A percentile compares a stretch with the other conserved stretches of the same genome.
Evolutionary conservation across 192 early-diverging fungal species (phyloP).

Genomic region (Globomyces pollinis-pini): DNA sequence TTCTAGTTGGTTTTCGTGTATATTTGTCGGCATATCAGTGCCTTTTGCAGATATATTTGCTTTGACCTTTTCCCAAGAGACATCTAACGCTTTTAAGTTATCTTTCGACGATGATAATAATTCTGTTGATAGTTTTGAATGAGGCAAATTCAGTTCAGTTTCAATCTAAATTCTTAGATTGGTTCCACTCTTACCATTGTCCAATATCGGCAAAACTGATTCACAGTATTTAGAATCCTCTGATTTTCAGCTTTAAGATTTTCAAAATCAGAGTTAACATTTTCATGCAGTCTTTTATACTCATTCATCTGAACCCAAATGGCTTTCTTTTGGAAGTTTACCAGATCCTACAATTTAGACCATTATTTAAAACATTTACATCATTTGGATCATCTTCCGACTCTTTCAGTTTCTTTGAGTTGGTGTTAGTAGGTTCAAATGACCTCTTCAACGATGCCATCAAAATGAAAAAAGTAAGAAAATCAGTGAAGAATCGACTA

Average conservation of each 20-base stretch:
- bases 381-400: background rate
- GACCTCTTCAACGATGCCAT: no score
- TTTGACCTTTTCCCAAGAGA: background rate
- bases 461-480: no score
- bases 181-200: background rate
- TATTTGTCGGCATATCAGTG: background rate
- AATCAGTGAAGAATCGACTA: no score
- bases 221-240: background rate
- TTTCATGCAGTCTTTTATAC: conserved; percentile 26
- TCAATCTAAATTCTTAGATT: background rate
- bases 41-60: background rate
- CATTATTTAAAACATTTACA: no score
- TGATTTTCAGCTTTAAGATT: conserved; percentile 13
- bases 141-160: no score
- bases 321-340: conserved; percentile 44
- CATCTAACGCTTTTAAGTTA: no score
- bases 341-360: conserved; percentile 1
- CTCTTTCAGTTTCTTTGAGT: conserved; percentile 2
- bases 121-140: no score
- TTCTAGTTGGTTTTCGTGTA: background rate
- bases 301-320: conserved; percentile 43
- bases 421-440: no score
- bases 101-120: no score
- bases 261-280: conserved; percentile 2
- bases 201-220: conserved; percentile 1